phyloP scores from a whole-genome alignment of 2,329 filamentous ascomycete species.

The Trematosphaeria pertusa region DNA sequence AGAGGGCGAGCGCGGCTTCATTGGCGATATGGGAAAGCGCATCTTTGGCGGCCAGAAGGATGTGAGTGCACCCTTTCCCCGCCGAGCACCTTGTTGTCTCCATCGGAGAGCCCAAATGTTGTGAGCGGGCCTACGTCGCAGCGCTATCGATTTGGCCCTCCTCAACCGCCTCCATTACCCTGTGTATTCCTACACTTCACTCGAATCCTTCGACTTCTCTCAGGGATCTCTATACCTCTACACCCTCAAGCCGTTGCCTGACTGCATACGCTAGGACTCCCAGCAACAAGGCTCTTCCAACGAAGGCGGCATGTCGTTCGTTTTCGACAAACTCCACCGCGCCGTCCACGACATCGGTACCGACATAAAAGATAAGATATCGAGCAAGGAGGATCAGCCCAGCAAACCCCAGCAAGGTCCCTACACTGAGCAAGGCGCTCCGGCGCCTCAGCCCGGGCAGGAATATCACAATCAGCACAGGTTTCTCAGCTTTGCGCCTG shows the following conservation, averaged over 20 bases:
- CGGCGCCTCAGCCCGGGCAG: constrained; percentile 44
- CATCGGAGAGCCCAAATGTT: too few relatives aligned
- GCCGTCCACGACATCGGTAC: constrained; percentile 59
- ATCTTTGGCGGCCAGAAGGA: constrained; percentile 44
- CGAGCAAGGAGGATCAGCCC: constrained; percentile 56
- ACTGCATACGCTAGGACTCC: constrained; percentile 25
- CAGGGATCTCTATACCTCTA: too few relatives aligned
- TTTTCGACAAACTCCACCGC: constrained; percentile 64
- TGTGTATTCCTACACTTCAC: too few relatives aligned
- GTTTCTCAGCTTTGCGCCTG: constrained; percentile 72
- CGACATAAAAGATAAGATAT: constrained; percentile 59
- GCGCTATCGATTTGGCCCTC: too few relatives aligned
- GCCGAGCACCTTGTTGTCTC: constrained; percentile 25
- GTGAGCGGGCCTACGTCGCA: too few relatives aligned
- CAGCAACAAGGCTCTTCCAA: constrained; percentile 38
- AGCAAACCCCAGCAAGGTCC: constrained; percentile 49
- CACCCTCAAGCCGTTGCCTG: too few relatives aligned
- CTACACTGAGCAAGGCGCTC: constrained; percentile 13
- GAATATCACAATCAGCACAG: constrained; percentile 56
- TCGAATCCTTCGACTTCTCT: too few relatives aligned
- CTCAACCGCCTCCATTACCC: too few relatives aligned
- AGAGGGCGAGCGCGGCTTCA: constrained; percentile 57
- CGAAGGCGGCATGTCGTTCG: constrained; percentile 48
- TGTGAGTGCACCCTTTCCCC: constrained; percentile 28
- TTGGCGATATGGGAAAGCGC: constrained; percentile 60